Evolutionary conservation across 805 yeast species (phyloP), one percentile per base, ranked within the genome.

Genomic region (Schwanniomyces pseudopolymorphus): DNA sequence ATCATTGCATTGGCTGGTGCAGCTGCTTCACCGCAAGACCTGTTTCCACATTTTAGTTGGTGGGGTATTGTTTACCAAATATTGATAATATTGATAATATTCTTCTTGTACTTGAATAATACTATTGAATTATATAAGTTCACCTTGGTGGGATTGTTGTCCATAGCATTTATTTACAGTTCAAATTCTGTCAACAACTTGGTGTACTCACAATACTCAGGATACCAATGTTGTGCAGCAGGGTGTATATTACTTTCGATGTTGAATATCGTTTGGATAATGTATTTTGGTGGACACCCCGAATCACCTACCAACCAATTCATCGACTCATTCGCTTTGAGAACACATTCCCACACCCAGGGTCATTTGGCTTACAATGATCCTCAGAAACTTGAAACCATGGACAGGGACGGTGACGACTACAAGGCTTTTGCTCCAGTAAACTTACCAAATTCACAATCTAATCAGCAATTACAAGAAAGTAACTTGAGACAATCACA

Each of bases 41-140:
- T 66, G 5, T 89, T 85, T 60, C 97, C 97, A 1, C 80, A 81
- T 53, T 87, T 92, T 66, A 81, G 94, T 3, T 92, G 99, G 99
- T 94, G 99, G 99, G 96, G 96, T 1, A 65, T 94, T 5, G 91
- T 87, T 2, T 94, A 81, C 60, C 84, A 92, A 66, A 70, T 90
- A 17, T 51, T 88, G 25, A 54, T 89, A 36, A 75, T 87, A 17
- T 55, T 81, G 4, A 62, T 74, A 17, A 74, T 79, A 49, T 75
- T 77, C 36, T 56, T 74, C 46, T 71, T 81, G 52, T 89, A 79
- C 66, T 76, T 64, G 60, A 82, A 63, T 57, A 84, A 86, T 65
- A 67, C 81, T 38, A 72, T 89, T 49, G 89, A 87, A 60, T 74
- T 80, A 49, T 89, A 94, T 69, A 79, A 85, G 56, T 67, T 72